Base-by-base conservation (phyloP, 176 grass and related monocot genomes). In the Otatea glauca region DNA sequence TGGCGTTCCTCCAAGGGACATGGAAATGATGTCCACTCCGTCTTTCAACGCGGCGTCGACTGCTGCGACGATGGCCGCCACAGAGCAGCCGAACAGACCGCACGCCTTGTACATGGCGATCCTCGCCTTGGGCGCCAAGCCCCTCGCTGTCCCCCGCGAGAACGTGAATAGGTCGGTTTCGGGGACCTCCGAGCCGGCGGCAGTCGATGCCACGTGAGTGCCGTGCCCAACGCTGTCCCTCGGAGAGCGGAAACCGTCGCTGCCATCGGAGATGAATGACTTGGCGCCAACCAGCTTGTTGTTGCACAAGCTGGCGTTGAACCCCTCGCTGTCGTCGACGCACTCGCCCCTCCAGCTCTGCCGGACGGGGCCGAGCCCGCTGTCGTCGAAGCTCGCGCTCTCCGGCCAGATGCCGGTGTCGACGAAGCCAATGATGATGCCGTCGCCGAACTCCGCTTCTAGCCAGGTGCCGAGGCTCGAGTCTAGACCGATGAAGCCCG, bases 331-430 rank as follows among this genome's bases (percentile, higher is more conserved):
- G 88, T 80, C 55, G 88, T 80, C 55, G 70, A 65, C 50, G 72
- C 87, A 84, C 29, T 34, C 17, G 64, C 70, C 77, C 34, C 54
- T 53, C 87, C 83, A 91, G 18, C 48, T 83, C 15, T 44, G 0
- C 7, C 66, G 47, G 14, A 83, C 68, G 24, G 87, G 58, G 21
- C 38, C 9, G 10, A 84, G 81, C 4, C 75, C 73, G 11, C 15
- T 8, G 81, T 80, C 74, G 8, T 78, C 3, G 85, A 90, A 92
- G 88, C 91, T 90, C 15, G 9, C 3, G 63, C 84, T 86, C 56
- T 87, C 83, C 11, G 93, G 90, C 72, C 71, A 92, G 29, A 94
- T 84, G 42, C 85, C 90, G 17, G 38, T 43, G 76, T 92, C 90
- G 38, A 94, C 6, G 44, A 94, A 12, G 75, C 87, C 90, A 5